Evolutionary conservation across 1,284 basidiomycete species (phyloP), one percentile per base, ranked within the genome.

Genomic region (Pholiota adiposa): DNA sequence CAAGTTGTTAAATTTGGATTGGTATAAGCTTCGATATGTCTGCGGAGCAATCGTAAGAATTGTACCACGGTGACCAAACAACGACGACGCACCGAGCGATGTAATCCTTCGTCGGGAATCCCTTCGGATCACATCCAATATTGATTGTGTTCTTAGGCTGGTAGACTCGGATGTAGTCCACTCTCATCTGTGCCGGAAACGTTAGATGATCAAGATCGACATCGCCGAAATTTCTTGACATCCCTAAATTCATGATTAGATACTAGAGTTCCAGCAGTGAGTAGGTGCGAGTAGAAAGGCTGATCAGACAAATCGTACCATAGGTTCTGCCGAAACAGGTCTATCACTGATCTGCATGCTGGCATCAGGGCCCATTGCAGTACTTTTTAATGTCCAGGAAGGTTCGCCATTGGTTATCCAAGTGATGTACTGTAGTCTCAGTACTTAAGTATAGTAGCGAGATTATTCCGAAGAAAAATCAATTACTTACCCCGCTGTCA

Each of bases 111-210:
- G 95, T 97, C 0, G 94, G 95, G 72, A 85, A 90, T 50, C 87
- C 83, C 7, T 73, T 66, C 0, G 94, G 94, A 66, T 96, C 90
- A 69, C 94, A 97, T 0, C 94, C 93, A 40, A 93, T 78, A 68
- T 92, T 93, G 50, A 87, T 79, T 6, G 82, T 73, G 58, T 84
- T 76, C 48, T 84, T 80, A 18, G 86, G 83, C 68, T 93, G 92
- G 69, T 94, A 95, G 4, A 96, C 88, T 1, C 94, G 84, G 48
- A 96, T 83, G 71, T 87, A 96, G 69, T 96, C 94, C 58, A 96
- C 77, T 27, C 77, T 77, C 87, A 94, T 88, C 29, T 78, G 80
- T 2, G 77, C 72, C 0, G 92, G 92, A 73, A 91, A 90, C 1
- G 69, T 72, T 41, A 94, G 75, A 23, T 85, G 71, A 0, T 78